phyloP scores from a whole-genome alignment of 2,329 filamentous ascomycete species.

The Colletotrichum salicis region DNA sequence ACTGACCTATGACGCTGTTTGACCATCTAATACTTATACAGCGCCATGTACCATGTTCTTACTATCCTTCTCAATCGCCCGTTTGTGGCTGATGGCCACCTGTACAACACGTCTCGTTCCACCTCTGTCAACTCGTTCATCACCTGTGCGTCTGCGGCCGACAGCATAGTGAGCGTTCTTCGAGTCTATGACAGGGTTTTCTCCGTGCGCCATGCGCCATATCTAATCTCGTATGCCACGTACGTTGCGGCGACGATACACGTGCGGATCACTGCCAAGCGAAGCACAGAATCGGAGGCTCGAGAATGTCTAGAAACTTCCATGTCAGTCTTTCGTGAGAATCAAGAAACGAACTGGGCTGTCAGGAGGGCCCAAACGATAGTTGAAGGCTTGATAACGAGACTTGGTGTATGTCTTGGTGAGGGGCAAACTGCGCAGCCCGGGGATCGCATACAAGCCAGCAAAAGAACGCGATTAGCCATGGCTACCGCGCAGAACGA shows the following conservation, averaged over 20 bases:
- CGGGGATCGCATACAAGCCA: background rate
- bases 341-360: constrained; percentile 61
- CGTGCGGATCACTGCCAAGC: constrained; percentile 60
- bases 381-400: constrained; percentile 57
- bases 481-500: background rate
- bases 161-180: constrained; percentile 55
- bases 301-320: constrained; percentile 55
- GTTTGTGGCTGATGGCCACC: constrained; percentile 61
- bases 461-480: background rate
- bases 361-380: constrained; percentile 57
- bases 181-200: constrained; percentile 57
- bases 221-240: constrained; percentile 65
- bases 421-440: no score
- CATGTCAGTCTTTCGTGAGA: constrained; percentile 57
- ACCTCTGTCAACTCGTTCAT: constrained; percentile 56
- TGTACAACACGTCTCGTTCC: constrained; percentile 53
- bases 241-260: constrained; percentile 66
- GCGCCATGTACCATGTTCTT: constrained; percentile 61
- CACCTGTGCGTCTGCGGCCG: constrained; percentile 58
- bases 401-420: constrained; percentile 48
- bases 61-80: constrained; percentile 65
- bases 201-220: constrained; percentile 58
- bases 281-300: constrained; percentile 50
- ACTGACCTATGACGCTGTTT: no score
- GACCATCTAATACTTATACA: constrained; percentile 17